Conservation (phyloP, 208 protist species). For the Cochliopodium minus region DNA sequence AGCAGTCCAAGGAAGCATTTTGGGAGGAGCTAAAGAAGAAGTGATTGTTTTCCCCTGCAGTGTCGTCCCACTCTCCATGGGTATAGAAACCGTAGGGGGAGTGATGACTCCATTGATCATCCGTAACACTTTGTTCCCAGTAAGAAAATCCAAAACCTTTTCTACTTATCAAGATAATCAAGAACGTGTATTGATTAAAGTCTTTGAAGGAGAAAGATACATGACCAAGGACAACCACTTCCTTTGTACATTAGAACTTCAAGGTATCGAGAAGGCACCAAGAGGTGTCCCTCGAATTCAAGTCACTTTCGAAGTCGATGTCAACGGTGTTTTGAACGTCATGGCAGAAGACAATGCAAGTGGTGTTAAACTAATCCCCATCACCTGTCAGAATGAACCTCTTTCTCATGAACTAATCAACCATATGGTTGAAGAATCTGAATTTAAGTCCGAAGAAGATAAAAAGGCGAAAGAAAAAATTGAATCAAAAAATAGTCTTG, state of each 20-base stretch:
- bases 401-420: slow-evolving; percentile 56
- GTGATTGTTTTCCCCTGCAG: slow-evolving; percentile 43
- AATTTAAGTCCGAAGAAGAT: slow-evolving; percentile 50
- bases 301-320: slow-evolving; percentile 30
- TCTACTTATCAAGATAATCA: slow-evolving; percentile 76
- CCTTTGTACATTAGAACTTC: slow-evolving; percentile 61
- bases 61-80: slow-evolving; percentile 68
- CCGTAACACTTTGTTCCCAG: slow-evolving; percentile 70
- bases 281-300: slow-evolving; percentile 58
- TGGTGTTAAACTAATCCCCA: slow-evolving; percentile 68
- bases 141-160: slow-evolving; percentile 76
- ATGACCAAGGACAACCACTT: slow-evolving; percentile 82
- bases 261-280: slow-evolving; percentile 57
- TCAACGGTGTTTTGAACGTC: slow-evolving; percentile 81
- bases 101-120: slow-evolving; percentile 78
- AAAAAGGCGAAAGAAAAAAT: slow-evolving; percentile 43
- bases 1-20: slow-evolving; percentile 61
- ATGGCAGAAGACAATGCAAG: slow-evolving; percentile 78
- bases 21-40: slow-evolving; percentile 35
- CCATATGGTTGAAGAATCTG: slow-evolving; percentile 56
- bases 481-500: slow-evolving; percentile 55
- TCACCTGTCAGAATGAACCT: slow-evolving; percentile 72
- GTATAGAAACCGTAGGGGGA: slow-evolving; percentile 78
- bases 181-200: slow-evolving; percentile 76
- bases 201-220: slow-evolving; percentile 80